phyloP scores from a whole-genome alignment of 768 basidiomycete species.

The Suillus americanus region DNA sequence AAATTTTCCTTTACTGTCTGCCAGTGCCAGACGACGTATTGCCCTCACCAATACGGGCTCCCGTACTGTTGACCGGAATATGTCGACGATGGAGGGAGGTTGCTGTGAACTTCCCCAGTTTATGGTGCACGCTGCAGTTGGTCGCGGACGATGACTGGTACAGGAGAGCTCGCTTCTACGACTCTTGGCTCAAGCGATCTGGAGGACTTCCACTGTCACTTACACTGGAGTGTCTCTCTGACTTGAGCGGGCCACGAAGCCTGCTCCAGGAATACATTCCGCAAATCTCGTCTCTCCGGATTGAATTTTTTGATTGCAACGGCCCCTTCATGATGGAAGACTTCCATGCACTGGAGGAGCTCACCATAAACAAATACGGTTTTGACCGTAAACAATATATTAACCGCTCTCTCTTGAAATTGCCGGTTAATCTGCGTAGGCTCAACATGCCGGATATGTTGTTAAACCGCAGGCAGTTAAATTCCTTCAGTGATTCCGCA shows the following conservation, averaged over 20 bases:
- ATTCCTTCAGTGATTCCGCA: background rate
- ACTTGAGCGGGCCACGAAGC: background rate
- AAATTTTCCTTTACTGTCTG: constrained; percentile 46
- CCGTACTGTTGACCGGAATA: constrained; percentile 40
- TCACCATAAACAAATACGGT: constrained; percentile 9
- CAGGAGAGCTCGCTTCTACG: background rate
- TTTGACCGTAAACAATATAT: no score
- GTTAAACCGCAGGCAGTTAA: background rate
- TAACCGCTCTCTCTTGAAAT: constrained; percentile 4
- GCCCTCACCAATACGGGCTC: constrained; percentile 29
- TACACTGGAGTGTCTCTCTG: background rate
- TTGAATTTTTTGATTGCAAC: background rate
- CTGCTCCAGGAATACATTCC: constrained; percentile 20
- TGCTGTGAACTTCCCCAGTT: constrained; percentile 37
- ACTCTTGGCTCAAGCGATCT: background rate
- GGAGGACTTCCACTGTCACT: background rate
- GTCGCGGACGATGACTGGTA: constrained; percentile 6
- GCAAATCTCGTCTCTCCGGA: constrained; percentile 8
- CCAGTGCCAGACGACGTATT: constrained; percentile 11
- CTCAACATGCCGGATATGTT: background rate
- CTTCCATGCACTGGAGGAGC: constrained; percentile 17
- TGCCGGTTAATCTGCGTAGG: constrained; percentile 8
- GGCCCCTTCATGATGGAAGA: constrained; percentile 5
- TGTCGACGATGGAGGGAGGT: constrained; percentile 44
- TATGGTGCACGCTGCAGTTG: constrained; percentile 46